Base-by-base conservation (phyloP, 2,329 filamentous ascomycete species). In the Colletotrichum sp. region DNA sequence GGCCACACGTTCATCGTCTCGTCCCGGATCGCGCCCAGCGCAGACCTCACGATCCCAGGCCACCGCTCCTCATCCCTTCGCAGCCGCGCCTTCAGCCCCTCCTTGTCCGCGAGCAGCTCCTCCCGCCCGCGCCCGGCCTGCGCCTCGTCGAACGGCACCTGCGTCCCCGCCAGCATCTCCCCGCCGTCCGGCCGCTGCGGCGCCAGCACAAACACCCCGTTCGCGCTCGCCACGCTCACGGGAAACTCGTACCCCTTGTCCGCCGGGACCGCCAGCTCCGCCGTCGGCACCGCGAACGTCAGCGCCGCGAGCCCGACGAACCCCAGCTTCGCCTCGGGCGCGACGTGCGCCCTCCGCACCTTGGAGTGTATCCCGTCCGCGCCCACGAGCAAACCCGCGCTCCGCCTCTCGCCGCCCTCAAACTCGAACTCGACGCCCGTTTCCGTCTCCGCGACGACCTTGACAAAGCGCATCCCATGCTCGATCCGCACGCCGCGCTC, bases 311-410 rank as follows among this genome's bases (percentile, higher is more conserved):
- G 86, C 43, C 88, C 88, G 1, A 87, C 88, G 78, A 90, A 92
- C 2, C 82, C 84, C 2, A 91, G 88, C 39, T 85, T 80, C 1
- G 89, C 78, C 0, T 87, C 84, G 0, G 90, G 88, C 61, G 88
- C 85, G 0, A 93, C 82, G 57, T 91, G 87, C 5, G 82, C 84
- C 5, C 36, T 66, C 28, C 90, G 86, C 0, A 92, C 88, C 0
- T 82, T 84, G 1, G 90, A 92, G 79, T 92, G 89, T 66, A 93
- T 92, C 1, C 91, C 91, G 74, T 93, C 91, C 0, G 90, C 89
- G 0, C 90, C 91, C 18, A 92, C 83, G 0, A 93, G 85, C 15
- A 90, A 79, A 3, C 82, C 78, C 0, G 89, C 87, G 0, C 78
- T 80, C 2, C 78, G 82, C 0, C 79, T 82, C 0, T 83, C 83